Base-by-base conservation (phyloP, 805 yeast genomes). In the Metschnikowia arizonensis region DNA sequence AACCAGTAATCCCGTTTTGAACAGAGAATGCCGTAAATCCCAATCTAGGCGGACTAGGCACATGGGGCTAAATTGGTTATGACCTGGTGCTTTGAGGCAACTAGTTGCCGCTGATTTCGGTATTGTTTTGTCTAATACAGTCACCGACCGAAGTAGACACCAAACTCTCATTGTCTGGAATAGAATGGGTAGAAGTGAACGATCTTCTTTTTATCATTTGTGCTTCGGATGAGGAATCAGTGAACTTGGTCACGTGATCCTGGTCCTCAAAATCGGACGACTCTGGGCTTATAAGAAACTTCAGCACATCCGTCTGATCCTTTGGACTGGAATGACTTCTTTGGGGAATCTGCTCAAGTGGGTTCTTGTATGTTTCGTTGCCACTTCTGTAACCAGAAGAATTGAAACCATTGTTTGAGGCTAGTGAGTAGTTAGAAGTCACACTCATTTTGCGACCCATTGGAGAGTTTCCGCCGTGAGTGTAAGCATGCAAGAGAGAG, bases 121-220 rank as follows among this genome's bases (percentile, higher is more conserved):
- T 65, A 33, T 65, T 64, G 31, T 68, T 56, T 49, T 63, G 68
- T 48, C 73, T 61, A 40, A 70, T 57, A 48, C 73, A 68, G 47
- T 70, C 74, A 29, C 69, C 73, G 36, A 69, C 62, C 4, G 71
- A 61, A 21, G 66, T 56, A 24, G 66, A 61, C 24, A 70, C 62
- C 33, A 70, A 64, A 49, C 71, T 66, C 44, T 66, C 73, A 44
- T 59, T 58, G 47, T 67, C 74, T 34, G 50, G 42, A 42, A 40
- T 30, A 34, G 49, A 47, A 23, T 42, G 21, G 33, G 44, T 41
- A 6, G 60, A 56, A 12, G 45, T 44, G 24, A 50, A 40, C 9
- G 61, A 57, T 34, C 42, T 52, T 32, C 57, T 48, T 14, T 50
- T 50, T 6, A 48, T 38, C 15, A 37, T 18, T 3, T 47, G 42